These are phyloP conservation scores for Apiospora pterosperma DNA, from an alignment of 2,329 filamentous ascomycete genomes.

Conservation along the genomic window DNA sequence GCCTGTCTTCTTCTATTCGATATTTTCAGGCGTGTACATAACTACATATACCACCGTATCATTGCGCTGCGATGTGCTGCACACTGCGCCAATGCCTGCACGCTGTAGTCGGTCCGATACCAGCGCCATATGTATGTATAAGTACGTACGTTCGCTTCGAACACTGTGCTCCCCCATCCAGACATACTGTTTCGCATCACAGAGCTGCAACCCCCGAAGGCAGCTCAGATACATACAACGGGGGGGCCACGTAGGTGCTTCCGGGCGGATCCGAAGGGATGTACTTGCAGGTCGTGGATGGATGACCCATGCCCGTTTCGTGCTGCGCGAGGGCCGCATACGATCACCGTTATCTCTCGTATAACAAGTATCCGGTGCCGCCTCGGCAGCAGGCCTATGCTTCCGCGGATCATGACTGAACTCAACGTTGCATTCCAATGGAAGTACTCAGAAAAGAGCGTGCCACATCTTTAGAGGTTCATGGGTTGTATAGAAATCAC, in stretches of 20 bases:
- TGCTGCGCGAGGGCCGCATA: neutral
- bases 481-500: neutral
- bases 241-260: neutral
- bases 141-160: neutral
- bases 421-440: neutral
- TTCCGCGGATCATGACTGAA: neutral
- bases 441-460: neutral
- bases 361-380: neutral
- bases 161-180: neutral
- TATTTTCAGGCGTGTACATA: neutral
- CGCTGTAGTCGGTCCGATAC: neutral
- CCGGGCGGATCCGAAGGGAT: neutral
- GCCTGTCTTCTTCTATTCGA: neutral
- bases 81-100: neutral
- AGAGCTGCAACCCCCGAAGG: neutral
- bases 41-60: neutral
- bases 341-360: neutral
- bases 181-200: neutral
- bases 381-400: neutral
- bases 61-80: neutral
- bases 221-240: no score
- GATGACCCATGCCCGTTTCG: neutral
- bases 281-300: neutral
- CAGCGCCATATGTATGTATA: neutral
- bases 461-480: neutral